A percentile compares a stretch with the other conserved stretches of the same genome.
Conservation (phyloP, 75 land plant species). For the Gnetum montanum region DNA sequence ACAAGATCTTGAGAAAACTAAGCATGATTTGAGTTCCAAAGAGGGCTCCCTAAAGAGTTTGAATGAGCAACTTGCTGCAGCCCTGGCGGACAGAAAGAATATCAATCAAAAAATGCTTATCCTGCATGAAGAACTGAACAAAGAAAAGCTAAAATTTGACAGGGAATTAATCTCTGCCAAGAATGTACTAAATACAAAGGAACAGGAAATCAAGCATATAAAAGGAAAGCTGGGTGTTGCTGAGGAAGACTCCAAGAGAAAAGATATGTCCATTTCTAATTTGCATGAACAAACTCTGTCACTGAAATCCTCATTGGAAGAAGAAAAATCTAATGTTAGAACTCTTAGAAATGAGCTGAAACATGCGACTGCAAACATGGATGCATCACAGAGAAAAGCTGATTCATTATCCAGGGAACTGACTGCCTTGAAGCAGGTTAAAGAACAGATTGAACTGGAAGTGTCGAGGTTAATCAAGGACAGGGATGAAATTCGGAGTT, state of each 20-base stretch:
- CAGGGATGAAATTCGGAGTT: conserved; percentile 8
- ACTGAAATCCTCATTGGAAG: conserved; percentile 16
- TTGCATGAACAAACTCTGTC: conserved; percentile 31
- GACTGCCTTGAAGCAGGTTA: conserved; percentile 11
- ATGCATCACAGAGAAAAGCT: conserved; percentile 19
- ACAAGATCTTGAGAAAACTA: conserved; percentile 17
- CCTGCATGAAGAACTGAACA: conserved; percentile 24
- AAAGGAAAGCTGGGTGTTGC: conserved; percentile 28
- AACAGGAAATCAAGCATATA: conserved; percentile 24
- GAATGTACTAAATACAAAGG: conserved; percentile 26
- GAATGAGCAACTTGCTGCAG: conserved; percentile 22
- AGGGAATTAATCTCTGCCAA: conserved; percentile 21
- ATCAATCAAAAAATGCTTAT: conserved; percentile 11
- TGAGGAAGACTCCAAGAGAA: conserved; percentile 13
- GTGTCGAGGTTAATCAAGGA: conserved; percentile 25
- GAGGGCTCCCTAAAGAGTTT: conserved; percentile 18
- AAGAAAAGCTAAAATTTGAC: conserved; percentile 27
- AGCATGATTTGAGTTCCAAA: conserved; percentile 26
- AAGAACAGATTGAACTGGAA: conserved; percentile 26
- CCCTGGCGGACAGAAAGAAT: conserved; percentile 26
- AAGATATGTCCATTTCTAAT: conserved; percentile 14
- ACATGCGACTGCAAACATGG: conserved; percentile 23
- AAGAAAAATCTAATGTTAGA: conserved; percentile 24
- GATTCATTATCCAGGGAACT: conserved; percentile 36
- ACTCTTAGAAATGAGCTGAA: conserved; percentile 29